phyloP scores from a whole-genome alignment of 2,329 filamentous ascomycete genomes.

The Ophiocordyceps polyrhachis-furcata region DNA sequence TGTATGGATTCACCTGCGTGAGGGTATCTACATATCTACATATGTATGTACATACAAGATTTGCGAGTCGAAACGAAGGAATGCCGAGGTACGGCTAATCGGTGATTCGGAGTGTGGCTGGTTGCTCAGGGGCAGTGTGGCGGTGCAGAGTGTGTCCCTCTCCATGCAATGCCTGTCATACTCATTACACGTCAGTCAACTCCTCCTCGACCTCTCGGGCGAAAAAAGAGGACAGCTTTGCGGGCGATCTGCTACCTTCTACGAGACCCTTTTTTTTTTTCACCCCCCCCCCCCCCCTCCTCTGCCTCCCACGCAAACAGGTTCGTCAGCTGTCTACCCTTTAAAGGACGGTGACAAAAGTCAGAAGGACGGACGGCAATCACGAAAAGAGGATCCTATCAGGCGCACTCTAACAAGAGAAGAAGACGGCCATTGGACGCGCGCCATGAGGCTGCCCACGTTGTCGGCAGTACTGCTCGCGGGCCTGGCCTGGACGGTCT shows the following conservation, averaged over 20 bases:
- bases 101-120: neutral
- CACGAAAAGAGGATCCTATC: no score
- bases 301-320: neutral
- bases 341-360: no score
- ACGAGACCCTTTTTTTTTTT: neutral
- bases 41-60: no score
- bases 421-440: neutral
- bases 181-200: neutral
- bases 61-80: no score
- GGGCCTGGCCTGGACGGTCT: constrained; percentile 29
- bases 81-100: neutral
- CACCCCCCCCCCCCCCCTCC: neutral
- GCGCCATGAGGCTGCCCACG: constrained; percentile 28
- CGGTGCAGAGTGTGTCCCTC: constrained; percentile 3
- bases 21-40: no score
- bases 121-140: constrained; percentile 7
- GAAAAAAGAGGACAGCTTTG: constrained; percentile 9
- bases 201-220: neutral
- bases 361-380: no score
- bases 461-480: constrained; percentile 29
- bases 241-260: neutral
- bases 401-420: no score
- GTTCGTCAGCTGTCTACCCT: no score
- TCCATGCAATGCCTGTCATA: no score
- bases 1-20: no score